These are phyloP conservation scores for Lactarius sp. DNA, from an alignment of 768 basidiomycete species.

Conservation along the genomic window DNA sequence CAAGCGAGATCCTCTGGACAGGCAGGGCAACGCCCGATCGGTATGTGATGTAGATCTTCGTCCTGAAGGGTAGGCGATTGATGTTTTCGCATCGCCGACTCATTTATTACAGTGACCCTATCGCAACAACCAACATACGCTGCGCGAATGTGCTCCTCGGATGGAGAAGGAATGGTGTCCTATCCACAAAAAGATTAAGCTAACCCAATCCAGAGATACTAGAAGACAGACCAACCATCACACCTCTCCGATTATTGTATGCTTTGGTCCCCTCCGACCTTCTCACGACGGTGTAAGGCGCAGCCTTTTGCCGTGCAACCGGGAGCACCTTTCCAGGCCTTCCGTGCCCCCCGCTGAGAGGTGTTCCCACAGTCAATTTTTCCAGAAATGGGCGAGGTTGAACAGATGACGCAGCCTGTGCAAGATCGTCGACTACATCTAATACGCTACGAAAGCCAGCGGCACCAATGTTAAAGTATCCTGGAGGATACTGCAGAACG, in stretches of 20 bases:
- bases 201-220: background rate
- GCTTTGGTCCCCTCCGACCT: background rate
- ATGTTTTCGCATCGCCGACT: background rate
- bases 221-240: background rate
- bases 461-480: constrained; percentile 2
- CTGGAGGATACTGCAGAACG: background rate
- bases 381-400: background rate
- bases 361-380: background rate
- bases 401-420: background rate
- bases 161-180: background rate
- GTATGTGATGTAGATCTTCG: constrained; percentile 1
- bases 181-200: background rate
- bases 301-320: background rate
- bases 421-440: background rate
- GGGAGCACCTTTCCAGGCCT: background rate
- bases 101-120: background rate
- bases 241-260: background rate
- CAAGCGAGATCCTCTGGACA: background rate
- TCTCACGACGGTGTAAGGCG: background rate
- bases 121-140: background rate
- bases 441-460: constrained; percentile 2
- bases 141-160: background rate
- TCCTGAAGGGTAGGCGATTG: background rate
- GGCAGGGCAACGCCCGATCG: background rate
- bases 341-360: background rate